Evolutionary conservation across 352 stramenopile species (phyloP), one percentile per base, ranked within the genome.

Genomic region (Phytophthora pini): DNA sequence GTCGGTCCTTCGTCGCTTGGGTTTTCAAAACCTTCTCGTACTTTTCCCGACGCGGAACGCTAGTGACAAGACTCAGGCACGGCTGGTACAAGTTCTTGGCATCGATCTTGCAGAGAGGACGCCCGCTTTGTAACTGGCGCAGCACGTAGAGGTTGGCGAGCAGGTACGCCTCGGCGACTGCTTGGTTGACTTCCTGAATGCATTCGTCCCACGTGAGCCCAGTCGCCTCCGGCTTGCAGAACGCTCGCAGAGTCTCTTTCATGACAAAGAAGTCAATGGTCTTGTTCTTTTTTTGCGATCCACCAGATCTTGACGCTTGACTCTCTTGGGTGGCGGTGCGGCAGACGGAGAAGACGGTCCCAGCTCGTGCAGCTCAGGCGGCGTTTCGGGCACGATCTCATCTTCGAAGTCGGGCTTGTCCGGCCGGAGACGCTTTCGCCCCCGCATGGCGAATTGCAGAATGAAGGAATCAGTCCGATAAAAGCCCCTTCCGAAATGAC

Each of bases 371-470:
- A 26, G 4, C 24, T 26, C 24, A 5, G 41, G 41, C 41, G 41
- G 17, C 12, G 17, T 47, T 20, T 47, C 41, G 27, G 41, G 5
- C n/a, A 47, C 17, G 17, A 47, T 31, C 41, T 47, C 41, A 12
- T 47, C 41, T 12, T 47, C 41, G n/a, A 5, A 29, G n/a, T n/a
- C n/a, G 0, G 17, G 15, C 41, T 47, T 47, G 41, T 47, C 41
- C n/a, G n/a, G 41, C 41, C 17, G 41, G n/a, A 47, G 41, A 27
- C 41, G 41, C 41, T 47, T 47, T 27, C 41, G 15, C n/a, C 41
- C 41, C 11, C 41, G 41, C 41, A 47, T 47, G 41, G 17, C 41
- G 2, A 47, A 47, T 47, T 47, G 41, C 1, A 4, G 41, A 31
- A 47, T 47, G 41, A 56, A 15, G 1, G 4, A 26, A 26, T 26